Base-by-base conservation (phyloP, 2,329 filamentous ascomycete species). In the Fusarium globosum region DNA sequence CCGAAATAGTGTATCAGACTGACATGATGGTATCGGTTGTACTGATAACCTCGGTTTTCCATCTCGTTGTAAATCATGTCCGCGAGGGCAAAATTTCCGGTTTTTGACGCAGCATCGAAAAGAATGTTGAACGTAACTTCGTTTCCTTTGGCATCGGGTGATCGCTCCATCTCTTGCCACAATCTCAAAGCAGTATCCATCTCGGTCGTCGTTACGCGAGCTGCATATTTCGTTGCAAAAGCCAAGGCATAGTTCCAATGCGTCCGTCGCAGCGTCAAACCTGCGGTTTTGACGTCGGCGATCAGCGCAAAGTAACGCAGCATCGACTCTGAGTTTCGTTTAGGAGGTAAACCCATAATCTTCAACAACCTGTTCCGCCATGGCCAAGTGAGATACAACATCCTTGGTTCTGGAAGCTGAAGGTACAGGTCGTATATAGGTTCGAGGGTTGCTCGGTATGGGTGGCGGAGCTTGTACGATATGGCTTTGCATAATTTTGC, bases 91-190 rank as follows among this genome's bases (percentile, higher is more conserved):
- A 93, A 97, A 78, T 97, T 96, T 43, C 93, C 93, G 0, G 94
- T 91, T 81, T 96, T 97, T 75, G 94, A 90, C 2, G 96, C 94
- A 16, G 94, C 89, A 79, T 98, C 93, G 76, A 97, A 98, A 18
- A 99, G 87, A 52, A 98, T 93, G 79, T 96, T 97, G 82, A 99
- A 97, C 0, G 96, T 97, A n/a, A 95, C 92, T 55, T 90, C 87
- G 75, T 93, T 93, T 41, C 89, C 91, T 74, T 84, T 83, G 20
- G 94, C 81, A 2, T 89, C 88, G 4, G 91, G 91, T 9, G 90
- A 84, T 52, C 89, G 87, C 81, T 99, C 96, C 95, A 98, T 98
- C 77, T 96, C 91, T 73, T 89, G 91, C 95, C 96, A 99, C 30
- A 97, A 82, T 53, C 90, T 88, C 51, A 99, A 85, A 0, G 94